A percentile compares a stretch with the other conserved stretches of the same genome.
Evolutionary conservation across 2,329 filamentous ascomycete genomes (phyloP).

Genomic region (Cladosporium cucumerinum): DNA sequence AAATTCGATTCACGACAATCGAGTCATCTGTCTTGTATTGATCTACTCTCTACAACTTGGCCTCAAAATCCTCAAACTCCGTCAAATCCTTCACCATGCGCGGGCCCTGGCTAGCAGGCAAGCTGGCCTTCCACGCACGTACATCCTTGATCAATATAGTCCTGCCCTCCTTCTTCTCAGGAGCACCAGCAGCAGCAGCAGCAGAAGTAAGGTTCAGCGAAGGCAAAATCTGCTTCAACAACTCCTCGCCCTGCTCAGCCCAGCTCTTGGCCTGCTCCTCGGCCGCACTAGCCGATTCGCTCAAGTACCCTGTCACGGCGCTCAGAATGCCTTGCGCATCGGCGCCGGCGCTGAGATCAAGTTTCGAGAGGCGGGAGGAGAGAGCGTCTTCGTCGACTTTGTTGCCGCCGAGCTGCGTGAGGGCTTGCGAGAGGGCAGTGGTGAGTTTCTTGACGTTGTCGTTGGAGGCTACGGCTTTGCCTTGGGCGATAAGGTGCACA

Average conservation of each 20-base stretch:
- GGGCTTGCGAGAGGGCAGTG: slow-evolving; percentile 44
- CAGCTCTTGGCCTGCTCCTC: slow-evolving; percentile 50
- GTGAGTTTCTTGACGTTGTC: slow-evolving; percentile 38
- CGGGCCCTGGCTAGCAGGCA: slow-evolving; percentile 70
- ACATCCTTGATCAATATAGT: slow-evolving; percentile 72
- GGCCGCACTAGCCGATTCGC: slow-evolving; percentile 43
- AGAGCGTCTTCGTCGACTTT: slow-evolving; percentile 45
- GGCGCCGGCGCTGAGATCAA: slow-evolving; percentile 47
- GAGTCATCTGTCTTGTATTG: not conserved
- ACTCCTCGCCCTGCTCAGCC: slow-evolving; percentile 48
- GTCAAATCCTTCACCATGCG: slow-evolving; percentile 70
- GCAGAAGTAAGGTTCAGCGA: slow-evolving; percentile 39
- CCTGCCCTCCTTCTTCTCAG: slow-evolving; percentile 35
- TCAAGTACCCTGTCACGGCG: slow-evolving; percentile 40
- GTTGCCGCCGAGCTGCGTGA: slow-evolving; percentile 46
- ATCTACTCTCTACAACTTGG: slow-evolving; percentile 59
- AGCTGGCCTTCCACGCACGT: slow-evolving; percentile 71
- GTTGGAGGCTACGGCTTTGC: slow-evolving; percentile 37
- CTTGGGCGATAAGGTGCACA: slow-evolving; percentile 77
- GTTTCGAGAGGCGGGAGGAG: slow-evolving; percentile 42
- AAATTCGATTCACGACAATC: not conserved
- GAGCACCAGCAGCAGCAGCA: not conserved
- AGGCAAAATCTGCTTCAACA: slow-evolving; percentile 45
- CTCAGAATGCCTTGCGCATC: slow-evolving; percentile 37
- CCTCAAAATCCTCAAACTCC: slow-evolving; percentile 80